Percentiles rank a stretch among this genome's conserved stretches.
phyloP scores from a whole-genome alignment of 805 yeast genomes.

The Jamesozyma gamospora region DNA sequence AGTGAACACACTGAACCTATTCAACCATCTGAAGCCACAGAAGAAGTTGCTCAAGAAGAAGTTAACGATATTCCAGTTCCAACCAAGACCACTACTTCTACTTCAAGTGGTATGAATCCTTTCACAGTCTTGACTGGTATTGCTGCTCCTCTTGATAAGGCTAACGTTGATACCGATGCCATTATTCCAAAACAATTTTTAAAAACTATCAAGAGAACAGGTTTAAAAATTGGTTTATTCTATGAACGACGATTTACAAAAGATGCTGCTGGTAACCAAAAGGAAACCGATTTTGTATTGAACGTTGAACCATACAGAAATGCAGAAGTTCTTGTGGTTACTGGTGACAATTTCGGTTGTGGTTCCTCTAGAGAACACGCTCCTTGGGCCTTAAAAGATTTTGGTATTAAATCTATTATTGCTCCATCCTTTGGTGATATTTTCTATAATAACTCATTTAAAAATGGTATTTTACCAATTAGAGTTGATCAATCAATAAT shows the following conservation, averaged over 20 bases:
- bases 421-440: slow-evolving; percentile 99
- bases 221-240: slow-evolving; percentile 78
- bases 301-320: slow-evolving; percentile 75
- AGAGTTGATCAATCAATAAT: slow-evolving; percentile 78
- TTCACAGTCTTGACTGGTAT: slow-evolving; percentile 70
- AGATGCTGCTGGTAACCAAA: slow-evolving; percentile 58
- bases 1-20: slow-evolving; percentile 58
- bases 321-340: slow-evolving; percentile 76
- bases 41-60: slow-evolving; percentile 43
- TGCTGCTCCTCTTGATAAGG: slow-evolving; percentile 90
- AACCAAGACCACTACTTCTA: slow-evolving; percentile 30
- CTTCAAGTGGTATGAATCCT: slow-evolving; percentile 53
- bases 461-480: slow-evolving; percentile 90
- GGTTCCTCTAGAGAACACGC: slow-evolving; percentile 99
- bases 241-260: slow-evolving; percentile 79
- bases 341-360: slow-evolving; percentile 97
- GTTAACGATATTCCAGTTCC: slow-evolving; percentile 54
- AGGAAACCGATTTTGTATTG: slow-evolving; percentile 81
- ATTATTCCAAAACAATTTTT: slow-evolving; percentile 97
- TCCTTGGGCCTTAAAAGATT: slow-evolving; percentile 98
- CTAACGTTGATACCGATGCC: slow-evolving; percentile 97
- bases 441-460: slow-evolving; percentile 93
- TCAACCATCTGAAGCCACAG: slow-evolving; percentile 42
- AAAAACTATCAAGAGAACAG: slow-evolving; percentile 96
- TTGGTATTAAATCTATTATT: slow-evolving; percentile 89